A percentile compares a stretch with the other conserved stretches of the same genome.
phyloP scores from a whole-genome alignment of 1,139 yeast species.

The Suhomyces bolitotheri region DNA sequence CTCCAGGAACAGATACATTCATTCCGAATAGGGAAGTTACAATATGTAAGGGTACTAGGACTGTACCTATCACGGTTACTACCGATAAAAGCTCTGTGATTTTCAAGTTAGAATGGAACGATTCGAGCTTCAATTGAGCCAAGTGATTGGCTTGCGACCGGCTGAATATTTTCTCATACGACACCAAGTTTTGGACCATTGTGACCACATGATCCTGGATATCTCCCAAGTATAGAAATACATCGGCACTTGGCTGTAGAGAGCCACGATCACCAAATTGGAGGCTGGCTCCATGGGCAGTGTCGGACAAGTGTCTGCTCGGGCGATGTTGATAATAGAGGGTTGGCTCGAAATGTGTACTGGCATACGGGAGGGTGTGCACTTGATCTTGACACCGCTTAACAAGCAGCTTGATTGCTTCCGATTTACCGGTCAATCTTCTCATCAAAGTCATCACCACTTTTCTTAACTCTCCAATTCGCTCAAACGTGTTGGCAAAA shows the following conservation, averaged over 20 bases:
- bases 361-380: no score
- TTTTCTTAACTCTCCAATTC: slow-evolving; percentile 86
- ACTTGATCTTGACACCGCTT: slow-evolving; percentile 84
- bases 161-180: slow-evolving; percentile 90
- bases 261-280: slow-evolving; percentile 6
- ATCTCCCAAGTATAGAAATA: slow-evolving; percentile 89
- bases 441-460: slow-evolving; percentile 93
- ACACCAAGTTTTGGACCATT: slow-evolving; percentile 85
- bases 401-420: slow-evolving; percentile 95
- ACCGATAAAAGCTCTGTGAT: slow-evolving; percentile 86
- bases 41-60: slow-evolving; percentile 84
- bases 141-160: slow-evolving; percentile 89
- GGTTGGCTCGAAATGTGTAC: no score
- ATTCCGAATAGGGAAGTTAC: slow-evolving; percentile 94
- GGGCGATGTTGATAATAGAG: no score
- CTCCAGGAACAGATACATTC: slow-evolving; percentile 90
- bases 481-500: slow-evolving; percentile 69
- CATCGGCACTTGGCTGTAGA: slow-evolving; percentile 77
- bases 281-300: slow-evolving; percentile 15
- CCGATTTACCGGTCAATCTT: slow-evolving; percentile 90
- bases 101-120: slow-evolving; percentile 79
- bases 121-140: slow-evolving; percentile 92
- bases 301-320: no score
- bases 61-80: slow-evolving; percentile 87
- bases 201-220: slow-evolving; percentile 97